Percentiles rank a stretch among this genome's conserved stretches.
phyloP scores from a whole-genome alignment of 192 early-diverging fungal genomes.

The Glomus cerebriforme region DNA sequence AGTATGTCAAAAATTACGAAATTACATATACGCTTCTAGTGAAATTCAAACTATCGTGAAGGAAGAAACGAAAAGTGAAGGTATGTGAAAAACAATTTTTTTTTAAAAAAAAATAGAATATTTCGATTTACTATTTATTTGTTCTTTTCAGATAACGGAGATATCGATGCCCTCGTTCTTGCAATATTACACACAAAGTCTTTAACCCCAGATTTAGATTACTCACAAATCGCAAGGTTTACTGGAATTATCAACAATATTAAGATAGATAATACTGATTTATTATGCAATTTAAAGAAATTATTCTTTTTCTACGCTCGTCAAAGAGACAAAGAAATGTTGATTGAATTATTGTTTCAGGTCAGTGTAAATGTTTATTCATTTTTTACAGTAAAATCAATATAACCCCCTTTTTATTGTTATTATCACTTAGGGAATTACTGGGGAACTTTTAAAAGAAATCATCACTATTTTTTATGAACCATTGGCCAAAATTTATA shows the following conservation, averaged over 20 bases:
- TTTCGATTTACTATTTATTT: background rate
- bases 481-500: constrained; percentile 59
- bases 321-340: constrained; percentile 50
- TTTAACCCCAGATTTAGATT: constrained; percentile 1
- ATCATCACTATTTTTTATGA: constrained; percentile 59
- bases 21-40: constrained; percentile 44
- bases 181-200: constrained; percentile 4
- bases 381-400: background rate
- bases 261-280: constrained; percentile 9
- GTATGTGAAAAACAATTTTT: background rate
- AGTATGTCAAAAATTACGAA: constrained; percentile 53
- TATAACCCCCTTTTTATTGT: background rate
- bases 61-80: constrained; percentile 29
- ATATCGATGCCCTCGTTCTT: background rate
- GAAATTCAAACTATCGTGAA: constrained; percentile 30
- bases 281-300: constrained; percentile 36
- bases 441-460: constrained; percentile 58
- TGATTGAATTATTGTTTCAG: constrained; percentile 54
- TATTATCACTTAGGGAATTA: constrained; percentile 47
- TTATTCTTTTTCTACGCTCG: constrained; percentile 51
- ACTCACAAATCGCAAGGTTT: background rate
- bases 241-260: constrained; percentile 2
- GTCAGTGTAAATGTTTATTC: background rate
- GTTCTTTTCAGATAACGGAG: background rate
- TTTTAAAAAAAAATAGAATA: too few relatives aligned